These are phyloP conservation scores for Spirogloea muscicola DNA, from an alignment of 139 green algal species.

Conservation along the genomic window DNA sequence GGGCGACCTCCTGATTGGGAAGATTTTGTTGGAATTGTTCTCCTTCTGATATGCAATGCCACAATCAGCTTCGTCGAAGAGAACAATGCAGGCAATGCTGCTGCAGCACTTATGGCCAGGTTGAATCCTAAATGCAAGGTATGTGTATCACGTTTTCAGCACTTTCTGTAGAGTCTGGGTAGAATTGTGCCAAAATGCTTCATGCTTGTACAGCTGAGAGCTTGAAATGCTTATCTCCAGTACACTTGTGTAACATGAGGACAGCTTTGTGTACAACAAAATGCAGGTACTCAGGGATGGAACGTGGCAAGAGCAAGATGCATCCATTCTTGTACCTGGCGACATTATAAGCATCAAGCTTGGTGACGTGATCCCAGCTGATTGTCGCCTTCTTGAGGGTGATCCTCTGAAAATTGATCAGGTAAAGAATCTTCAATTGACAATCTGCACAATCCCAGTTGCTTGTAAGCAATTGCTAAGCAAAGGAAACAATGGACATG, in stretches of 20 bases:
- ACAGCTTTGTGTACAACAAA: too few relatives aligned
- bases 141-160: too few relatives aligned
- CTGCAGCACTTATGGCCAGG: constrained; percentile 38
- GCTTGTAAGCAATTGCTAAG: background rate
- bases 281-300: background rate
- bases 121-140: constrained; percentile 23
- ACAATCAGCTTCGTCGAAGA: constrained; percentile 58
- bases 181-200: too few relatives aligned
- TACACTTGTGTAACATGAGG: too few relatives aligned
- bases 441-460: background rate
- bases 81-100: constrained; percentile 37
- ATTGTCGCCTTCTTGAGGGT: constrained; percentile 72
- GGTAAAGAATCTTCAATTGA: background rate
- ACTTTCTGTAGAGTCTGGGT: too few relatives aligned
- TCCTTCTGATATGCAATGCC: constrained; percentile 63
- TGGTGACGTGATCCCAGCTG: constrained; percentile 76
- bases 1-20: constrained; percentile 45
- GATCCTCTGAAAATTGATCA: constrained; percentile 31
- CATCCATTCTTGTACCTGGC: constrained; percentile 30
- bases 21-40: constrained; percentile 52
- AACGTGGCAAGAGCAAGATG: background rate
- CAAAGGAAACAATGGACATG: background rate
- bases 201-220: too few relatives aligned
- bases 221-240: too few relatives aligned
- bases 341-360: constrained; percentile 74